phyloP scores from a whole-genome alignment of 768 basidiomycete species.

The Auriculariales sp. region DNA sequence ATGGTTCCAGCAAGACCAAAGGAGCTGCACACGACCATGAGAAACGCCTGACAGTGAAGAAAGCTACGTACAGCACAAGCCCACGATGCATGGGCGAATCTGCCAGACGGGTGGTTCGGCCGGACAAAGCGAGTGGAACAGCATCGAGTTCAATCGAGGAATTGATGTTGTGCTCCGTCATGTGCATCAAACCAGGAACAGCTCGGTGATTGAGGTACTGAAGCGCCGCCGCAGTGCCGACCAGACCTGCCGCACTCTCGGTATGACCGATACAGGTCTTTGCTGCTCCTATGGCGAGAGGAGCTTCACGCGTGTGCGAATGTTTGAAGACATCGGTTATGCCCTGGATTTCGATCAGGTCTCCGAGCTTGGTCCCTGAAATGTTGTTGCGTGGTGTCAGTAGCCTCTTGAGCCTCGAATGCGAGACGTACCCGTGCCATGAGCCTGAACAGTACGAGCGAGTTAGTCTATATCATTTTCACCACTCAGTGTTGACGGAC shows the following conservation, averaged over 20 bases:
- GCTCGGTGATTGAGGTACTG: slow-evolving; percentile 13
- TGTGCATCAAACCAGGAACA: slow-evolving; percentile 20
- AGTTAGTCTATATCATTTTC: no score
- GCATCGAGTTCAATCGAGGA: slow-evolving; percentile 18
- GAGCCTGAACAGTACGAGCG: no score
- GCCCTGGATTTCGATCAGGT: slow-evolving; percentile 22
- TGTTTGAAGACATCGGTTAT: slow-evolving; percentile 21
- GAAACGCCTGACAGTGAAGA: no score
- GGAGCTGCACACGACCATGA: slow-evolving; percentile 12
- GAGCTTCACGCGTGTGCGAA: slow-evolving; percentile 16
- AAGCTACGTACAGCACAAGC: no score
- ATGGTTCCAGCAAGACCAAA: slow-evolving; percentile 25
- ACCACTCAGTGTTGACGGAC: no score
- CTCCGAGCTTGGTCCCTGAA: slow-evolving; percentile 22
- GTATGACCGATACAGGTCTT: slow-evolving; percentile 23
- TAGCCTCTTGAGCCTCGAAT: no score
- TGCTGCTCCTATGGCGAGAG: slow-evolving; percentile 20
- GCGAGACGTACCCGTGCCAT: no score
- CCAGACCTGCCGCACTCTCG: slow-evolving; percentile 19
- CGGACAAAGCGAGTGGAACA: slow-evolving; percentile 19
- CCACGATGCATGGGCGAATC: no score
- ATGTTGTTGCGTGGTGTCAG: no score
- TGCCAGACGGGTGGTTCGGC: slow-evolving; percentile 11
- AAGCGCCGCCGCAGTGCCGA: slow-evolving; percentile 19
- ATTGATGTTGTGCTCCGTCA: slow-evolving; percentile 18